Evolutionary conservation across 139 green algal species (phyloP), one percentile per base, ranked within the genome.

Genomic region (Klebsormidium nitens): DNA sequence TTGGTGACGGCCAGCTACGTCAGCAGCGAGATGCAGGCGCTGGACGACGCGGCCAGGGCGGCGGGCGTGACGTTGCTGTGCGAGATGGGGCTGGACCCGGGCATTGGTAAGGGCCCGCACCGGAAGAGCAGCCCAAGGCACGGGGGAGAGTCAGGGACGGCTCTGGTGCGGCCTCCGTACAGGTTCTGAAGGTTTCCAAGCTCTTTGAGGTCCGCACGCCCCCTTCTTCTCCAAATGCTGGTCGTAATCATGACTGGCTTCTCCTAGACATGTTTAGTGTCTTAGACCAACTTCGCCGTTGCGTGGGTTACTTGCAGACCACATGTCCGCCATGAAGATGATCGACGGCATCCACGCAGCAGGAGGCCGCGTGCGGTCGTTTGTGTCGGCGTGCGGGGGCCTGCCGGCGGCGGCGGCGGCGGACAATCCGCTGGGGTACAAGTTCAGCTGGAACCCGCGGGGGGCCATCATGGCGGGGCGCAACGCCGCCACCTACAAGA

Each of bases 1-100:
- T 60, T 76, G 46, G 68, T 76, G 68, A 76, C 68, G n/a, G 68
- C 68, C 5, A 74, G 62, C 32, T 72, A 72, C 59, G n/a, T 76
- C 62, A 76, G 68, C 57, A 6, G 17, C 8, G 32, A 73, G 23
- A 70, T 76, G 68, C 26, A 36, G 3, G 59, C 64, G 59, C 59
- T 76, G 5, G 26, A 76, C 44, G 47, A 47, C 38, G 14, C 19
- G 36, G 69, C 69, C 31, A 34, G 39, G 46, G 61, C 59, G 2
- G 66, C 63, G 26, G 69, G 69, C 11, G 39, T 76, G 5, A 61
- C 59, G 23, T n/a, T 76, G 26, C 69, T 76, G 17, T 72, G 59
- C 59, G 69, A 76, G 31, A 42, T 61, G 29, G 69, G 69, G 26
- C 65, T 74, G 5, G 65, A 74, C n/a, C 65, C 65, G 8, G 65